These are phyloP conservation scores for Aurantiochytrium sp. DNA, from an alignment of 108 stramenopile species.

Conservation along the genomic window DNA sequence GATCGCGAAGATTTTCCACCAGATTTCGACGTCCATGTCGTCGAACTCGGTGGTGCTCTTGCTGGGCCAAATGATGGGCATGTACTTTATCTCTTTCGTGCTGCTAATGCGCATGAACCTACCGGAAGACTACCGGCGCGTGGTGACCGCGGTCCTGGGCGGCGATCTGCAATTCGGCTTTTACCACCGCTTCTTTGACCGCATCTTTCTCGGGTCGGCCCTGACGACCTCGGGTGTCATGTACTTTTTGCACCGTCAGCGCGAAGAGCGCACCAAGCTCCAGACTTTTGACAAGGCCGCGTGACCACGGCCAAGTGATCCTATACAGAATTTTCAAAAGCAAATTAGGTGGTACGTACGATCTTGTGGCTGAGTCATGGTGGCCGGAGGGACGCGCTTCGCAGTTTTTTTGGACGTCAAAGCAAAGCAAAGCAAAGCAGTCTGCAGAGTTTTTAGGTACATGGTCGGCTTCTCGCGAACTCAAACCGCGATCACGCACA, in stretches of 20 bases:
- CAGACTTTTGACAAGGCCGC: not conserved
- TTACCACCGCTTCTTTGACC: constrained; percentile 35
- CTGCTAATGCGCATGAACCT: constrained; percentile 33
- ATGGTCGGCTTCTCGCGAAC: too few relatives aligned
- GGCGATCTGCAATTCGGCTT: not conserved
- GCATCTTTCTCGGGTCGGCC: constrained; percentile 10
- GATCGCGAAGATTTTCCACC: not conserved
- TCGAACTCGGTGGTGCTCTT: not conserved
- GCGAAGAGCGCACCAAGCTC: not conserved
- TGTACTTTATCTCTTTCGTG: constrained; percentile 28
- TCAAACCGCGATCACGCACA: too few relatives aligned
- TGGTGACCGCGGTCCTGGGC: constrained; percentile 14
- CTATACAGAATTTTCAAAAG: too few relatives aligned
- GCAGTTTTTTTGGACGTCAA: too few relatives aligned
- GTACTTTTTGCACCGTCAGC: constrained; percentile 28
- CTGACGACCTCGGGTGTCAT: not conserved
- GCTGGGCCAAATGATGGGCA: constrained; percentile 20
- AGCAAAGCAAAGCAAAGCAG: too few relatives aligned
- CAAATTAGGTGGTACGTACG: too few relatives aligned
- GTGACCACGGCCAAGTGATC: too few relatives aligned
- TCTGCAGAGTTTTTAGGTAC: too few relatives aligned
- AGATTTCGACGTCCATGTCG: not conserved
- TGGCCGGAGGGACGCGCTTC: too few relatives aligned
- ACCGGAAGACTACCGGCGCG: not conserved
- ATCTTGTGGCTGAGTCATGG: too few relatives aligned